Conservation (phyloP, 2,329 filamentous ascomycete genomes). For the Scytalidium sp. region DNA sequence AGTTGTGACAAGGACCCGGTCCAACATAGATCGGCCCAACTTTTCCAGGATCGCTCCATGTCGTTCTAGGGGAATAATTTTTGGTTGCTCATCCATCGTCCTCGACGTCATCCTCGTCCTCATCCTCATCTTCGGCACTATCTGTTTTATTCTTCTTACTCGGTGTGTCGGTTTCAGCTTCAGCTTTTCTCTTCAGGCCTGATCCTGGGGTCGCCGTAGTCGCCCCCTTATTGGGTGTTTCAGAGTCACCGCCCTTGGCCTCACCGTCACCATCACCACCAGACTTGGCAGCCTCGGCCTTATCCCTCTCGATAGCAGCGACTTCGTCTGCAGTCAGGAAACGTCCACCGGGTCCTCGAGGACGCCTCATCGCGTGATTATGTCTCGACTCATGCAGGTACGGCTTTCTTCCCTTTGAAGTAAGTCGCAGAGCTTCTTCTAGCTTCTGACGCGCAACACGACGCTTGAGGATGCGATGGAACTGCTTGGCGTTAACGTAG, state of each 20-base stretch:
- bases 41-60: slow-evolving; percentile 17
- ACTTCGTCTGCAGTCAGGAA: slow-evolving; percentile 98
- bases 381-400: slow-evolving; percentile 97
- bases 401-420: slow-evolving; percentile 92
- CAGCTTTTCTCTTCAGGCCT: slow-evolving; percentile 60
- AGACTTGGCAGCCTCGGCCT: slow-evolving; percentile 15
- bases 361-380: slow-evolving; percentile 96
- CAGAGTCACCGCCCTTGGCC: slow-evolving; percentile 33
- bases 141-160: slow-evolving; percentile 51
- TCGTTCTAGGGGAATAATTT: slow-evolving; percentile 22
- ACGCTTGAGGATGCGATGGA: slow-evolving; percentile 93
- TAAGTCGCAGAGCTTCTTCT: slow-evolving; percentile 87
- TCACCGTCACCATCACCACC: slow-evolving; percentile 30
- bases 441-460: slow-evolving; percentile 89
- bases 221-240: slow-evolving; percentile 24
- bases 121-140: slow-evolving; percentile 35
- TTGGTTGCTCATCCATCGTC: slow-evolving; percentile 15
- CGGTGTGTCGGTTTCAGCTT: slow-evolving; percentile 42
- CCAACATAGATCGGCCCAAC: slow-evolving; percentile 16
- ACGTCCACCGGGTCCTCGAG: slow-evolving; percentile 87
- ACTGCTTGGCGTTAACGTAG: slow-evolving; percentile 98
- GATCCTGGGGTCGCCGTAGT: slow-evolving; percentile 27
- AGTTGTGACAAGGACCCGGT: slow-evolving; percentile 1
- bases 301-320: slow-evolving; percentile 76
- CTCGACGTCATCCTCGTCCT: slow-evolving; percentile 31